Evolutionary conservation across 2,329 filamentous ascomycete species (phyloP).

Genomic region (Phaeosphaeria sp.): DNA sequence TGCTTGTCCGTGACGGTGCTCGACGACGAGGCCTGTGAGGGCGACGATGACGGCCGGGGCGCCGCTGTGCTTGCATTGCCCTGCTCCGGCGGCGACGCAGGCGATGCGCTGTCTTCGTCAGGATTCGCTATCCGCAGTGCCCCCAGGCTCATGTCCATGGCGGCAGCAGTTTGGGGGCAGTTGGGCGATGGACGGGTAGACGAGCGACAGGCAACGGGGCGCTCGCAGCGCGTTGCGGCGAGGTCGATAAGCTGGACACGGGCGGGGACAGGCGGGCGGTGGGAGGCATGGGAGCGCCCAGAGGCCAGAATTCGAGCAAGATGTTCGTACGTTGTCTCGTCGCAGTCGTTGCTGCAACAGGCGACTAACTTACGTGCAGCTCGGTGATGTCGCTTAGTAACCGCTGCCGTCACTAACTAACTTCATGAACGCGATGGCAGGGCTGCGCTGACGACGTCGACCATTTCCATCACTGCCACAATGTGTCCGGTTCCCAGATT

Average conservation of each 20-base stretch:
- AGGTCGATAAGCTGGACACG: slow-evolving; percentile 19
- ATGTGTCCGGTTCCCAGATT: neutral
- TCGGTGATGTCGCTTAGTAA: slow-evolving; percentile 26
- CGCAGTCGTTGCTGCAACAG: slow-evolving; percentile 7
- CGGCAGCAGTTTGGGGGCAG: slow-evolving; percentile 34
- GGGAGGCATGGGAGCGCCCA: slow-evolving; percentile 40
- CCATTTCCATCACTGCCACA: too few relatives aligned
- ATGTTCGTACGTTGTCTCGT: slow-evolving; percentile 15
- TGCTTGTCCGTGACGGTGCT: slow-evolving; percentile 50
- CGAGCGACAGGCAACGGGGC: slow-evolving; percentile 27
- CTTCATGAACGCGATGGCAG: neutral
- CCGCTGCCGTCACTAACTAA: slow-evolving; percentile 1
- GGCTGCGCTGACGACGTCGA: neutral
- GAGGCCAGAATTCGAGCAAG: slow-evolving; percentile 29
- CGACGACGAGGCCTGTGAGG: slow-evolving; percentile 40
- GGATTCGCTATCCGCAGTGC: slow-evolving; percentile 97
- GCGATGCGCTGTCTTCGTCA: slow-evolving; percentile 68
- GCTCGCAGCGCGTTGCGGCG: slow-evolving; percentile 27
- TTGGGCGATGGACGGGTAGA: slow-evolving; percentile 16
- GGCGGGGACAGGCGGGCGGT: slow-evolving; percentile 6
- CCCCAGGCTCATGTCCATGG: slow-evolving; percentile 92
- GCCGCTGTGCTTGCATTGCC: too few relatives aligned
- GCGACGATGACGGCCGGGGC: slow-evolving; percentile 30
- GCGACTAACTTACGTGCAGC: neutral
- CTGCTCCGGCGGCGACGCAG: slow-evolving; percentile 18